Evolutionary conservation across 2,329 filamentous ascomycete species (phyloP).

Genomic region (Trichoderma atrobrunneum): DNA sequence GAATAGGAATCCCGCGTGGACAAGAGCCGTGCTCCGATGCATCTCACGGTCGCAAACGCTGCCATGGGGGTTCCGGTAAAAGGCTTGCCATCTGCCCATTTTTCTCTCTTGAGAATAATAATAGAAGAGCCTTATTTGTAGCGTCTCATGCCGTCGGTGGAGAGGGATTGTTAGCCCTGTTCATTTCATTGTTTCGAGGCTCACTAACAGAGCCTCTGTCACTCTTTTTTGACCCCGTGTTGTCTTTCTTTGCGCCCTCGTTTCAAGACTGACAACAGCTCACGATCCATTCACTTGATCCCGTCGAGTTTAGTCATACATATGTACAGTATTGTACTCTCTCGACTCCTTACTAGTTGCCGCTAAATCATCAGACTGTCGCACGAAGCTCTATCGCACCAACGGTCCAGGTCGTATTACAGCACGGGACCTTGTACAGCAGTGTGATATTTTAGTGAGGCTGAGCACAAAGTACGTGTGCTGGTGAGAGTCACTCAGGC

Average conservation of each 20-base stretch:
- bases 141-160: neutral
- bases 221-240: neutral
- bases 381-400: neutral
- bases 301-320: neutral
- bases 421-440: neutral
- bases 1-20: conserved; percentile 9
- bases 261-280: neutral
- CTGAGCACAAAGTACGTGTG: neutral
- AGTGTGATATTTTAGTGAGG: neutral
- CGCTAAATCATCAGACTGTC: neutral
- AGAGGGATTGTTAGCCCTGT: neutral
- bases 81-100: neutral
- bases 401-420: neutral
- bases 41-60: conserved; percentile 3
- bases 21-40: conserved; percentile 4
- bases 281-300: conserved; percentile 2
- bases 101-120: neutral
- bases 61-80: neutral
- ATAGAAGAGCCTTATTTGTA: neutral
- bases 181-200: conserved; percentile 1
- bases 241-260: neutral
- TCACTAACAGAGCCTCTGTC: conserved; percentile 7
- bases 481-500: neutral
- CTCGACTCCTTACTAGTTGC: neutral
- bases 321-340: neutral